These are phyloP conservation scores for Picocystis salinarum DNA, from an alignment of 139 green algal genomes.

Conservation along the genomic window DNA sequence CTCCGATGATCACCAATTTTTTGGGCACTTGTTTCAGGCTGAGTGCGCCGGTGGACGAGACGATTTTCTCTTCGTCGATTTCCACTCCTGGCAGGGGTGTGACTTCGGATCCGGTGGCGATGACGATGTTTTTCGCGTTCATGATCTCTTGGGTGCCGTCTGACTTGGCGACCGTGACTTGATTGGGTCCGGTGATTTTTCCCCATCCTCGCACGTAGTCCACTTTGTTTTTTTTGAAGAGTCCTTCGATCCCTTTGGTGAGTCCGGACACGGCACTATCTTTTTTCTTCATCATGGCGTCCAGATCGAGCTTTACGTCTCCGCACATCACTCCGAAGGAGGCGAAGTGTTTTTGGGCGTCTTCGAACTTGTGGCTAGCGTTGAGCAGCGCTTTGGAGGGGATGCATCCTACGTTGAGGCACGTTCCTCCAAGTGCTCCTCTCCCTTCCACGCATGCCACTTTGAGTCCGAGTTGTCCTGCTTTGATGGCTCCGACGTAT, in stretches of 20 bases:
- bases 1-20: constrained; percentile 85
- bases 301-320: constrained; percentile 47
- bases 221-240: constrained; percentile 99
- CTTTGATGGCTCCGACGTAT: constrained; percentile 97
- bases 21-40: constrained; percentile 68
- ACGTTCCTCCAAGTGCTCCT: constrained; percentile 81
- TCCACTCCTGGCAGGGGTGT: constrained; percentile 58
- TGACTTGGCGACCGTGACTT: constrained; percentile 56
- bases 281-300: constrained; percentile 88
- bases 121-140: constrained; percentile 81
- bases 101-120: constrained; percentile 88
- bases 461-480: constrained; percentile 84
- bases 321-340: constrained; percentile 46
- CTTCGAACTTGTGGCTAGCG: constrained; percentile 79
- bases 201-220: constrained; percentile 86
- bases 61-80: constrained; percentile 91
- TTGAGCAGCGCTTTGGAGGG: constrained; percentile 90
- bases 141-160: constrained; percentile 44
- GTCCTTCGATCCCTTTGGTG: constrained; percentile 91
- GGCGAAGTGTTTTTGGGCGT: constrained; percentile 64
- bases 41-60: constrained; percentile 90
- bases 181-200: constrained; percentile 40
- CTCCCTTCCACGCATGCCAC: constrained; percentile 85
- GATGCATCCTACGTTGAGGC: constrained; percentile 97
- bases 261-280: constrained; percentile 65